phyloP scores from a whole-genome alignment of 2,329 filamentous ascomycete species.

The Stromatinia cepivora region DNA sequence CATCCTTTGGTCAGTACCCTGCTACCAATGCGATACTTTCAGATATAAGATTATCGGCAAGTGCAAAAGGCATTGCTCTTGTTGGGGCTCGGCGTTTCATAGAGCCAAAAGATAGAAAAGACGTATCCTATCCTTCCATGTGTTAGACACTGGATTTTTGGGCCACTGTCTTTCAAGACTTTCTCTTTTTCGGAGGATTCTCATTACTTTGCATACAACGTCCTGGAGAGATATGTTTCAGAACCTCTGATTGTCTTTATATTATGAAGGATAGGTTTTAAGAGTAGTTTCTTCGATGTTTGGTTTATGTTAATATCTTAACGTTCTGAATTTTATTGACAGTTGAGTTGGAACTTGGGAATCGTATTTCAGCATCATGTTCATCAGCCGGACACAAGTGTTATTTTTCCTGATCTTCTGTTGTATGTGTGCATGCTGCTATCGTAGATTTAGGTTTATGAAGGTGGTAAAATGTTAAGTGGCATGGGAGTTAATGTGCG shows the following conservation, averaged over 20 bases:
- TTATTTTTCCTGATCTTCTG: no score
- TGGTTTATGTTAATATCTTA: not conserved
- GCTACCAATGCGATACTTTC: no score
- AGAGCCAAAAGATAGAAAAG: not conserved
- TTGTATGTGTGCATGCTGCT: rapidly evolving
- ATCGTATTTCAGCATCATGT: not conserved
- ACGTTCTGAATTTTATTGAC: not conserved
- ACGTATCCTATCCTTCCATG: not conserved
- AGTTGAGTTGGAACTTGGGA: not conserved
- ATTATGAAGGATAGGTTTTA: no score
- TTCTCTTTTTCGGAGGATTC: no score
- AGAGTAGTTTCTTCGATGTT: not conserved
- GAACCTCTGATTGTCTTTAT: not conserved
- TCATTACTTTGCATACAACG: not conserved
- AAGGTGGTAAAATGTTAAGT: no score
- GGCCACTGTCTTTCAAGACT: not conserved
- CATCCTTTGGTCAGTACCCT: not conserved
- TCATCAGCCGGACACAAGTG: not conserved
- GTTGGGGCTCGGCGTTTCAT: no score
- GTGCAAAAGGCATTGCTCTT: not conserved
- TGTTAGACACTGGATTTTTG: not conserved
- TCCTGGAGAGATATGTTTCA: not conserved
- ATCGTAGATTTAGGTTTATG: not conserved
- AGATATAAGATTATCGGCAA: not conserved
- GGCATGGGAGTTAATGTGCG: no score